Conservation (phyloP, 2,329 filamentous ascomycete genomes). For the Penicillium sp. region DNA sequence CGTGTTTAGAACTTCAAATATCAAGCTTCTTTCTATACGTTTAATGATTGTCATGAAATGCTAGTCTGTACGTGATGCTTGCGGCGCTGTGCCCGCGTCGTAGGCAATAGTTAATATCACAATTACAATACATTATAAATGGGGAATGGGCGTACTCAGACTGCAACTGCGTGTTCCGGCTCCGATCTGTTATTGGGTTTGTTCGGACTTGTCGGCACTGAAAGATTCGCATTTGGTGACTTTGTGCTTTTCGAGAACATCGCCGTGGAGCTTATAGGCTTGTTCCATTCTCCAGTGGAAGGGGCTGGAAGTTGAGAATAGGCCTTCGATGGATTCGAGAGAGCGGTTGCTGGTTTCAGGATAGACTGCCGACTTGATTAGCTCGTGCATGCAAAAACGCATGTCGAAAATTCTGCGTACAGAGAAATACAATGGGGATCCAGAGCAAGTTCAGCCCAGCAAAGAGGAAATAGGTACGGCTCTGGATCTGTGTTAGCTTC, state of each 20-base stretch:
- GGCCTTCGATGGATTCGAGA: slow-evolving; percentile 51
- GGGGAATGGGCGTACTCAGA: background rate
- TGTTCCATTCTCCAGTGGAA: slow-evolving; percentile 49
- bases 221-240: background rate
- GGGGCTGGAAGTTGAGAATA: slow-evolving; percentile 50
- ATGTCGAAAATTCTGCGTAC: slow-evolving; percentile 4
- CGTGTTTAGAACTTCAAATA: background rate
- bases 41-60: background rate
- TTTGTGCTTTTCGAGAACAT: slow-evolving; percentile 26
- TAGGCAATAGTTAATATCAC: background rate
- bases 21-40: background rate
- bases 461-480: slow-evolving; percentile 54
- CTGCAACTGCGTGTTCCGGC: background rate
- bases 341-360: slow-evolving; percentile 55
- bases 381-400: background rate
- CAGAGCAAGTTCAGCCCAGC: slow-evolving; percentile 52
- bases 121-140: background rate
- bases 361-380: slow-evolving; percentile 36
- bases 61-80: background rate
- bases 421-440: slow-evolving; percentile 50
- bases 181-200: background rate
- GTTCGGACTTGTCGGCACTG: background rate
- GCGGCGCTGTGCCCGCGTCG: background rate
- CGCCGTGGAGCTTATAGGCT: slow-evolving; percentile 36
- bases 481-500: slow-evolving; percentile 21